These are phyloP conservation scores for Globisporangium nagaii DNA, from an alignment of 352 stramenopile genomes.

Conservation along the genomic window DNA sequence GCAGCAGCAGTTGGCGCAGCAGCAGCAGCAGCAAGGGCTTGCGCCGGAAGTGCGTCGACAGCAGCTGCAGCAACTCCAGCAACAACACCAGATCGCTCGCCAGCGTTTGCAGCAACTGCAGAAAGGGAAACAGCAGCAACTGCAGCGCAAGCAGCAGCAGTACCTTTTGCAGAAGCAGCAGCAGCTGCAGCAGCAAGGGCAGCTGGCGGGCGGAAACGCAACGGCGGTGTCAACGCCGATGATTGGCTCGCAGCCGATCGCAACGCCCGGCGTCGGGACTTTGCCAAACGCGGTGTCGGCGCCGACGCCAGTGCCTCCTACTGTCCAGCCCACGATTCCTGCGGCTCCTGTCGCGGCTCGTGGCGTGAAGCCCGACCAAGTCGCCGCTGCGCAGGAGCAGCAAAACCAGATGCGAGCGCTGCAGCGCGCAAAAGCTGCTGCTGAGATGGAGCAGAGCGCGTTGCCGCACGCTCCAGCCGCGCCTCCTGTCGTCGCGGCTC, in stretches of 20 bases:
- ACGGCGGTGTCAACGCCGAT: conserved; percentile 18
- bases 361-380: conserved; percentile 53
- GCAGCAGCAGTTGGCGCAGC: conserved; percentile 65
- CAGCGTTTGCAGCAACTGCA: conserved; percentile 66
- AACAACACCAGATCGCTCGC: conserved; percentile 66
- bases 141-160: conserved; percentile 79
- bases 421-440: conserved; percentile 54
- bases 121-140: conserved; percentile 75
- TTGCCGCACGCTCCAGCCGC: conserved; percentile 25
- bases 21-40: conserved; percentile 63
- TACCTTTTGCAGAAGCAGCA: conserved; percentile 77
- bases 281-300: conserved; percentile 34
- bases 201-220: conserved; percentile 17
- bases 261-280: conserved; percentile 22
- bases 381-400: conserved; percentile 47
- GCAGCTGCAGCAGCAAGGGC: conserved; percentile 49
- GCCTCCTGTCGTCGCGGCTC: conserved; percentile 4
- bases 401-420: conserved; percentile 57
- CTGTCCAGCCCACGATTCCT: conserved; percentile 14
- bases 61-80: conserved; percentile 69
- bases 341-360: conserved; percentile 18
- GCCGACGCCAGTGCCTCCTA: conserved; percentile 16
- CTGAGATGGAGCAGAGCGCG: conserved; percentile 36
- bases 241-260: conserved; percentile 23
- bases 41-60: conserved; percentile 54